Evolutionary conservation across 495 filamentous ascomycete species (phyloP).

Genomic region (Talaromyces nanjingensis): DNA sequence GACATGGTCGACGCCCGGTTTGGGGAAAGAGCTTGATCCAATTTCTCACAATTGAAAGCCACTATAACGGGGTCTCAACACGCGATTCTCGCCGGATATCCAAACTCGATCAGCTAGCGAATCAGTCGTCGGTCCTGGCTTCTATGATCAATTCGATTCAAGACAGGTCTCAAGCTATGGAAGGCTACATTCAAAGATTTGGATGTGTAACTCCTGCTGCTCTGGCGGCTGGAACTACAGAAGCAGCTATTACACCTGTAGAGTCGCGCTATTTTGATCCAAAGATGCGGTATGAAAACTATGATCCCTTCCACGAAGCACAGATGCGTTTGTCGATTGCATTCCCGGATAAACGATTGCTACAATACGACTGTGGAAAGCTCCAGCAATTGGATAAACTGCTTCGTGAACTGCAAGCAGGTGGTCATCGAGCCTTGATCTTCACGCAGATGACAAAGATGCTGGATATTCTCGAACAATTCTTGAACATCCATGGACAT

Average conservation of each 20-base stretch:
- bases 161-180: conserved; percentile 61
- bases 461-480: conserved; percentile 94
- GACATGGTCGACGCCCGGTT: conserved; percentile 72
- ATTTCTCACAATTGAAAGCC: conserved; percentile 56
- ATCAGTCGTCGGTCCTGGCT: conserved; percentile 58
- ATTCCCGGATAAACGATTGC: conserved; percentile 89
- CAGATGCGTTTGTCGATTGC: conserved; percentile 90
- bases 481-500: conserved; percentile 95
- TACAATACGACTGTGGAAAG: conserved; percentile 98
- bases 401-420: conserved; percentile 78
- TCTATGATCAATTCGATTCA: conserved; percentile 68
- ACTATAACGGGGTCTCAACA: conserved; percentile 32
- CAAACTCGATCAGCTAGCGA: conserved; percentile 65
- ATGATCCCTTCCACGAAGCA: conserved; percentile 90
- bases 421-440: conserved; percentile 88
- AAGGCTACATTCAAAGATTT: conserved; percentile 75
- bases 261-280: conserved; percentile 46
- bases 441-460: conserved; percentile 99
- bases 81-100: conserved; percentile 34
- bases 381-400: conserved; percentile 84
- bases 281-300: conserved; percentile 45
- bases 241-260: conserved; percentile 60
- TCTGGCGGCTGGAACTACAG: conserved; percentile 67
- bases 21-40: conserved; percentile 73
- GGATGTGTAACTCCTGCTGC: conserved; percentile 86